These are phyloP conservation scores for Fusarium haematococcum DNA, from an alignment of 2,329 filamentous ascomycete genomes.

Conservation along the genomic window DNA sequence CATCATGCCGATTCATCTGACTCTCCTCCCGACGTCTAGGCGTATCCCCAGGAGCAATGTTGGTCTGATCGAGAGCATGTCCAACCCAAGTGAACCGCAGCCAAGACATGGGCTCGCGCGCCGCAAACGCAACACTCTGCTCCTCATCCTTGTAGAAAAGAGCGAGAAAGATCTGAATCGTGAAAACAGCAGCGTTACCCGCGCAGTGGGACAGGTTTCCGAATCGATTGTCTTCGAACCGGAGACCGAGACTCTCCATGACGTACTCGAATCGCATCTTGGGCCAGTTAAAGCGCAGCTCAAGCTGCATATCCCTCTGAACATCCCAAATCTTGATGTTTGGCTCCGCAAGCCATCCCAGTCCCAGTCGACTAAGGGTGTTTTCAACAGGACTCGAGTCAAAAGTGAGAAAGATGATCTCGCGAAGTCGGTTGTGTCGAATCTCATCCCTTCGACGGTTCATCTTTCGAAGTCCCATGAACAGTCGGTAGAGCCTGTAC, in stretches of 20 bases:
- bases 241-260: constrained; percentile 27
- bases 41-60: constrained; percentile 16
- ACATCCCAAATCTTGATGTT: constrained; percentile 24
- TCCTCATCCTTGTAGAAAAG: constrained; percentile 21
- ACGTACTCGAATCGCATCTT: constrained; percentile 20
- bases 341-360: constrained; percentile 4
- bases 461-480: constrained; percentile 4
- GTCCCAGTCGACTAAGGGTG: not conserved
- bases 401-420: constrained; percentile 29
- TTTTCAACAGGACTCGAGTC: constrained; percentile 2
- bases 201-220: constrained; percentile 22
- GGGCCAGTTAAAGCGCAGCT: constrained; percentile 10
- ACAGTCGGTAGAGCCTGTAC: not conserved
- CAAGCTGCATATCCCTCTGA: constrained; percentile 6
- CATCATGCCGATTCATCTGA: constrained; percentile 21
- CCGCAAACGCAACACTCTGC: constrained; percentile 15
- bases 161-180: constrained; percentile 14
- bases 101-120: constrained; percentile 18
- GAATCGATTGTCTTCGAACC: constrained; percentile 31
- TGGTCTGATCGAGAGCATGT: constrained; percentile 30
- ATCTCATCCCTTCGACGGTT: constrained; percentile 20
- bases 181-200: constrained; percentile 29
- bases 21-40: constrained; percentile 8
- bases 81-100: constrained; percentile 35
- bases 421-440: not conserved